Evolutionary conservation across 2,329 filamentous ascomycete species (phyloP).

Genomic region (Cordyceps militaris): DNA sequence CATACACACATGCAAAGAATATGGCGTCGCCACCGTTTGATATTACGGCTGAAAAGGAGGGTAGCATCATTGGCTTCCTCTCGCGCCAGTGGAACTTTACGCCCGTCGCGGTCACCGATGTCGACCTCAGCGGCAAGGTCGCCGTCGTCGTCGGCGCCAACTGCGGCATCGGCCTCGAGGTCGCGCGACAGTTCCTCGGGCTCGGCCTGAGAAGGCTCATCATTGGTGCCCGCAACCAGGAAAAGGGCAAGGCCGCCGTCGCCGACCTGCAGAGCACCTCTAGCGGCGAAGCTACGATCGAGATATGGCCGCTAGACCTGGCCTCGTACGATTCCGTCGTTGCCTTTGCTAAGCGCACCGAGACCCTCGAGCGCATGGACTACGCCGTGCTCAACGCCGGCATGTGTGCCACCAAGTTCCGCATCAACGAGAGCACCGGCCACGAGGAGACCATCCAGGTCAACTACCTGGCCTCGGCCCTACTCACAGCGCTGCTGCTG

Average conservation of each 20-base stretch:
- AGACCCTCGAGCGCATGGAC: conserved; percentile 30
- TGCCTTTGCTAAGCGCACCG: conserved; percentile 28
- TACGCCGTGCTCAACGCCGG: conserved; percentile 31
- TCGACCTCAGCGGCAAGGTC: conserved; percentile 16
- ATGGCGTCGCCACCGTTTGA: neutral
- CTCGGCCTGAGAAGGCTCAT: conserved; percentile 27
- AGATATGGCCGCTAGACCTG: conserved; percentile 32
- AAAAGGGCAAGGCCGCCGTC: conserved; percentile 22
- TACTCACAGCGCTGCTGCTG: conserved; percentile 39
- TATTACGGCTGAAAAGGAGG: conserved; percentile 2
- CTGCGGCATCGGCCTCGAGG: conserved; percentile 28
- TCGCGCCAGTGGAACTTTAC: conserved; percentile 5
- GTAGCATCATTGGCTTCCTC: conserved; percentile 3
- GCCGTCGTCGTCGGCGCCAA: conserved; percentile 30
- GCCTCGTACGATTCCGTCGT: conserved; percentile 31
- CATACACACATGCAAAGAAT: neutral
- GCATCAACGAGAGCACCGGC: conserved; percentile 23
- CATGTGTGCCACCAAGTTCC: conserved; percentile 1
- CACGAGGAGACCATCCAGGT: conserved; percentile 38
- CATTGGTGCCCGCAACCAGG: conserved; percentile 25
- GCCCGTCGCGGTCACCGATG: neutral
- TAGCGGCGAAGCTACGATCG: conserved; percentile 17
- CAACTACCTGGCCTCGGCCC: conserved; percentile 43
- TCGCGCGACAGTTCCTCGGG: conserved; percentile 26
- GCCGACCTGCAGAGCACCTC: neutral